phyloP scores from a whole-genome alignment of 2,329 filamentous ascomycete genomes.

The Dactylellina leptospora region DNA sequence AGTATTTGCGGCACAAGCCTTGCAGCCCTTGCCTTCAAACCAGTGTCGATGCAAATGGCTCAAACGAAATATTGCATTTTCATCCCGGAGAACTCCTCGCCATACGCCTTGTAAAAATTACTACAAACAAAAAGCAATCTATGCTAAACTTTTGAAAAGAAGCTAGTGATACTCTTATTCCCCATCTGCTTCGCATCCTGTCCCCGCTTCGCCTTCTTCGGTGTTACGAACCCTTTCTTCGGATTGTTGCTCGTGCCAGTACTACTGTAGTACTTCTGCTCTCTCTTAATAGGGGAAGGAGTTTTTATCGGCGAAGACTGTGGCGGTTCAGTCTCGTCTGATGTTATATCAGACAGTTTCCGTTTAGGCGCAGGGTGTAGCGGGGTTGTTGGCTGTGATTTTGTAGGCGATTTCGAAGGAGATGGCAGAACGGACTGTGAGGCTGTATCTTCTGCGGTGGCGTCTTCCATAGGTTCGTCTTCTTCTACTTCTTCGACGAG shows the following conservation, averaged over 20 bases:
- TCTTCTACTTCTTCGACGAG: conserved; percentile 55
- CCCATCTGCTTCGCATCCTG: conserved; percentile 56
- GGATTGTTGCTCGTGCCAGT: conserved; percentile 50
- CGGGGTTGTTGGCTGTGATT: conserved; percentile 56
- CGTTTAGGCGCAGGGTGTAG: conserved; percentile 45
- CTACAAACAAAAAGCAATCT: not conserved
- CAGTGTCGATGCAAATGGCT: no score
- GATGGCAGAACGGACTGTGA: conserved; percentile 26
- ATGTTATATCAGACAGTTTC: conserved; percentile 35
- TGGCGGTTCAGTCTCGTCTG: conserved; percentile 53
- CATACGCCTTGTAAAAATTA: not conserved
- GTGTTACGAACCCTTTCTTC: conserved; percentile 37
- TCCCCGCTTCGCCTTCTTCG: conserved; percentile 57
- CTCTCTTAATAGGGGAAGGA: conserved; percentile 54
- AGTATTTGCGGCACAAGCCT: no score
- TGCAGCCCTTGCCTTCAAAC: no score
- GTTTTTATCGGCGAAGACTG: conserved; percentile 56
- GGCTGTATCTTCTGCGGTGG: conserved; percentile 10
- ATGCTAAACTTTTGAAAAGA: conserved; percentile 63
- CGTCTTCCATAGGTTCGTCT: conserved; percentile 50
- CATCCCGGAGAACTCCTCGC: no score
- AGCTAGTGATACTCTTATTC: conserved; percentile 65
- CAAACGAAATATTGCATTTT: no score
- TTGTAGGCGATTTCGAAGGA: conserved; percentile 57
- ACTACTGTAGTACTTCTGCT: conserved; percentile 43